Conservation (phyloP, 2,329 filamentous ascomycete species). For the Thelonectria olida region DNA sequence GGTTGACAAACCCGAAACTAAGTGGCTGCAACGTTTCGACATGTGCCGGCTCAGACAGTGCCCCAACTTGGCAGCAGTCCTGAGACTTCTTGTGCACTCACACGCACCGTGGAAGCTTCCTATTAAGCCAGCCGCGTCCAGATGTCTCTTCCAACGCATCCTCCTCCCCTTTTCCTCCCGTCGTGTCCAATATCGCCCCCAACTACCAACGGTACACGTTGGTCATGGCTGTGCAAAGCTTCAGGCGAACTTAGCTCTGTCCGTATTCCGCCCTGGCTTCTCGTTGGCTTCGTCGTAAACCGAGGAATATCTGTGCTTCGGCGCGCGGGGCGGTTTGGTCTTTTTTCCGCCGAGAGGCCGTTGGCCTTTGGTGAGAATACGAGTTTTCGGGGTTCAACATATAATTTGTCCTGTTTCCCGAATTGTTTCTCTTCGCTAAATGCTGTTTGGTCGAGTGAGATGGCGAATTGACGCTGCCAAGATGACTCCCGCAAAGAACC, state of each 20-base stretch:
- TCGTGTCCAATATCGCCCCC: neutral
- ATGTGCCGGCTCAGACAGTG: too few species aligned
- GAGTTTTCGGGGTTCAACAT: neutral
- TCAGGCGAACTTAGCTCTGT: neutral
- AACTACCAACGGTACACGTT: neutral
- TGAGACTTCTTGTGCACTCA: too few species aligned
- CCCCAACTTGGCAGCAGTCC: too few species aligned
- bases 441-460: too few species aligned
- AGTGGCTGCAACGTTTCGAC: too few species aligned
- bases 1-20: too few species aligned
- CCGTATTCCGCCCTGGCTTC: neutral
- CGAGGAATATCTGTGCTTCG: neutral
- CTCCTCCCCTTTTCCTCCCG: too few species aligned
- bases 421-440: neutral
- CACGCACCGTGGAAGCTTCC: too few species aligned
- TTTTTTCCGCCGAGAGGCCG: neutral
- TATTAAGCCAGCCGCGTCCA: too few species aligned
- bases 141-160: too few species aligned
- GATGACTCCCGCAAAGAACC: conserved; percentile 11
- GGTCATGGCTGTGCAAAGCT: neutral
- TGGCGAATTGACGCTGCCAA: too few species aligned
- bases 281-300: neutral
- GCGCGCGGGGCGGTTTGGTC: neutral
- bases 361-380: too few species aligned
- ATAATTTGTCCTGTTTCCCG: neutral